Percentiles rank a stretch among this genome's conserved stretches.
Evolutionary conservation across 192 early-diverging fungal genomes (phyloP).

Genomic region (Kickxella alabastrina): DNA sequence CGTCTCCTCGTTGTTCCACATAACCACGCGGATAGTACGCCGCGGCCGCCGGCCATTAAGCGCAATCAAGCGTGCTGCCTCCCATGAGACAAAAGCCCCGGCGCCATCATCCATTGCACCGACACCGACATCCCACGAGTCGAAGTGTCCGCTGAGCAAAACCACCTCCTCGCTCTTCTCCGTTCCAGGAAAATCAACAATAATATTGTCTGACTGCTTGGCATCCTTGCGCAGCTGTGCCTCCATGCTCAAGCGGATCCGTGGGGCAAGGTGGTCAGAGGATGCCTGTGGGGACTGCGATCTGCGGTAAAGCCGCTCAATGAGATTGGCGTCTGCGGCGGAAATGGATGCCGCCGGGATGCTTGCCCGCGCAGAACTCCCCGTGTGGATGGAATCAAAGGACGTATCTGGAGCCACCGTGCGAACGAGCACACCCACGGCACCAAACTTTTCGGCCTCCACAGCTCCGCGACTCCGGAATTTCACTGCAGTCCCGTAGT

Average conservation of each 20-base stretch:
- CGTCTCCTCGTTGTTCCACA: constrained; percentile 63
- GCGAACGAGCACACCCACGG: constrained; percentile 53
- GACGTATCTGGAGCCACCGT: constrained; percentile 50
- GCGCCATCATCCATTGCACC: constrained; percentile 62
- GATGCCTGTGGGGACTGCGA: constrained; percentile 25
- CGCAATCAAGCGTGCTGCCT: constrained; percentile 41
- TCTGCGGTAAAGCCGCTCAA: constrained; percentile 51
- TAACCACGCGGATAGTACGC: constrained; percentile 58
- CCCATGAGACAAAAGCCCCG: constrained; percentile 54
- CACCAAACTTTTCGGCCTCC: constrained; percentile 50
- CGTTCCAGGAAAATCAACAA: constrained; percentile 54
- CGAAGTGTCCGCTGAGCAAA: constrained; percentile 58
- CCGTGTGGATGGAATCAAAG: constrained; percentile 55
- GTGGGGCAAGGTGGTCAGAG: constrained; percentile 40
- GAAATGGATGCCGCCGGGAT: constrained; percentile 58
- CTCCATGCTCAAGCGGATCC: constrained; percentile 53
- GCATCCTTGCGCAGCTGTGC: constrained; percentile 30
- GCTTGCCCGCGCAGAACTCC: constrained; percentile 39
- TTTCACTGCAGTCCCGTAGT: constrained; percentile 13
- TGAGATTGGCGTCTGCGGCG: constrained; percentile 53
- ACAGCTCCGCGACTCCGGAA: constrained; percentile 32
- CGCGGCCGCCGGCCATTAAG: constrained; percentile 36
- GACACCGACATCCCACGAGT: constrained; percentile 54
- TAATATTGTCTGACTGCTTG: constrained; percentile 53
- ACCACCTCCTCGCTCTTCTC: constrained; percentile 53